A percentile compares a stretch with the other conserved stretches of the same genome.
Conservation (phyloP, 805 yeast genomes). For the Ogataea siamensis region DNA sequence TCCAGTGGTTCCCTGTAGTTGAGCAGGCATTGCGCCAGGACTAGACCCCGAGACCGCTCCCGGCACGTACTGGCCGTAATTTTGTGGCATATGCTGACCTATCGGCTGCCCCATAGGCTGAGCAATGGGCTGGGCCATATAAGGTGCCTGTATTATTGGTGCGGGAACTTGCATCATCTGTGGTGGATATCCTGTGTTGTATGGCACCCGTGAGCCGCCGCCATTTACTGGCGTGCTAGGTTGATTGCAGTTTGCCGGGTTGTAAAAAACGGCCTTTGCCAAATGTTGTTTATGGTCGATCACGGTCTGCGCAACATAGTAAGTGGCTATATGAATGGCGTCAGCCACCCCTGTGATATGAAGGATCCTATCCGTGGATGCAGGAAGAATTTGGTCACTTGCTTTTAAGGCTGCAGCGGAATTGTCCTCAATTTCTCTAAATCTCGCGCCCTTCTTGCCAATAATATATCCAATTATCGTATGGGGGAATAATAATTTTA, state of each 20-base stretch:
- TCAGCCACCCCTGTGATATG: conserved; percentile 78
- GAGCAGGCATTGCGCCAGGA: conserved; percentile 11
- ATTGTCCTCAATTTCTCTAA: conserved; percentile 77
- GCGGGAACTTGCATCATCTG: conserved; percentile 30
- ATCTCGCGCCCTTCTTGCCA: conserved; percentile 71
- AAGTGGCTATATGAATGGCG: conserved; percentile 81
- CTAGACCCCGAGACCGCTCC: conserved; percentile 4
- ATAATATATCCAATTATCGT: conserved; percentile 77
- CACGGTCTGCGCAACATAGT: conserved; percentile 67
- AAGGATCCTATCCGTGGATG: conserved; percentile 73
- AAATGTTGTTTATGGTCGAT: conserved; percentile 59
- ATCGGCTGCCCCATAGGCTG: conserved; percentile 11
- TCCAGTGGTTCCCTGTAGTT: background rate
- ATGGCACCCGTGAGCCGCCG: conserved; percentile 4
- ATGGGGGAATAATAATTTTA: conserved; percentile 71
- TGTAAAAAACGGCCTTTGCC: conserved; percentile 55
- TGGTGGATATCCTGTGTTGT: conserved; percentile 15
- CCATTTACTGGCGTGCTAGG: conserved; percentile 28
- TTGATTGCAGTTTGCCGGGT: conserved; percentile 48
- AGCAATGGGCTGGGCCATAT: conserved; percentile 17
- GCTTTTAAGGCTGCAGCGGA: conserved; percentile 78
- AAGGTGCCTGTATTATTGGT: conserved; percentile 28
- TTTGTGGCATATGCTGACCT: conserved; percentile 4
- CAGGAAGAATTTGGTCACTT: conserved; percentile 67
- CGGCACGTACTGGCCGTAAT: conserved; percentile 4